phyloP scores from a whole-genome alignment of 768 basidiomycete species.

The Udeniomyces megalosporus region DNA sequence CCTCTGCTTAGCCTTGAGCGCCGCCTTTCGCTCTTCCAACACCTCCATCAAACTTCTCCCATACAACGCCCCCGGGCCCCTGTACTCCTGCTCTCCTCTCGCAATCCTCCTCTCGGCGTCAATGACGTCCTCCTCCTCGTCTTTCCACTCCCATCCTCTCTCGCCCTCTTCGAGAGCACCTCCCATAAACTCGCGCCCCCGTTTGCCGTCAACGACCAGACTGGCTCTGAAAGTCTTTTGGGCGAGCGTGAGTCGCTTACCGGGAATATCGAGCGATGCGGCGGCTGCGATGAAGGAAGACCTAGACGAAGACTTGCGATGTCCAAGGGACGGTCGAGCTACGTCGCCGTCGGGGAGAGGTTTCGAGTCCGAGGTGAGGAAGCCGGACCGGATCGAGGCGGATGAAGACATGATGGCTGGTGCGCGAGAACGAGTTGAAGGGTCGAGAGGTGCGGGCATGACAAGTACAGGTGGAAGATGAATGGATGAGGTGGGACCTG shows the following conservation, averaged over 20 bases:
- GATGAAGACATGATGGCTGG: background rate
- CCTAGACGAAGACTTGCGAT: background rate
- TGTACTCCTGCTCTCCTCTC: slow-evolving; percentile 7
- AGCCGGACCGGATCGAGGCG: background rate
- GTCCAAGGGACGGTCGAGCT: background rate
- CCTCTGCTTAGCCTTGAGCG: slow-evolving; percentile 7
- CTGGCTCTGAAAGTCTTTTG: slow-evolving; percentile 16
- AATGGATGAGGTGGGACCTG: slow-evolving; percentile 10
- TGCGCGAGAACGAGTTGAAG: background rate
- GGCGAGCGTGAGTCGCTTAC: slow-evolving; percentile 2
- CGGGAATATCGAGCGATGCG: background rate
- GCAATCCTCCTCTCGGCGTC: background rate
- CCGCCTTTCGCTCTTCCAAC: slow-evolving; percentile 11
- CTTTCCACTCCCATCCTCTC: slow-evolving; percentile 4
- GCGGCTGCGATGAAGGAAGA: slow-evolving; percentile 10
- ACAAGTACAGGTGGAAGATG: slow-evolving; percentile 12
- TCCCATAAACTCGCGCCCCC: slow-evolving; percentile 9
- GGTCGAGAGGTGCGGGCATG: slow-evolving; percentile 14
- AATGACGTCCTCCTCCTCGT: slow-evolving; percentile 7
- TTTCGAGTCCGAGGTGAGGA: slow-evolving; percentile 3
- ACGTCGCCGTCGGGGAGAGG: slow-evolving; percentile 3
- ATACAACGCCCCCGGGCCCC: slow-evolving; percentile 11
- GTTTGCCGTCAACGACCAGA: slow-evolving; percentile 14
- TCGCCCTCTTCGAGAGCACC: slow-evolving; percentile 14
- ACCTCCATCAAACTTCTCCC: slow-evolving; percentile 16